Evolutionary conservation across 176 grass and related monocot species (phyloP).

Genomic region (Saccharum spontaneum): DNA sequence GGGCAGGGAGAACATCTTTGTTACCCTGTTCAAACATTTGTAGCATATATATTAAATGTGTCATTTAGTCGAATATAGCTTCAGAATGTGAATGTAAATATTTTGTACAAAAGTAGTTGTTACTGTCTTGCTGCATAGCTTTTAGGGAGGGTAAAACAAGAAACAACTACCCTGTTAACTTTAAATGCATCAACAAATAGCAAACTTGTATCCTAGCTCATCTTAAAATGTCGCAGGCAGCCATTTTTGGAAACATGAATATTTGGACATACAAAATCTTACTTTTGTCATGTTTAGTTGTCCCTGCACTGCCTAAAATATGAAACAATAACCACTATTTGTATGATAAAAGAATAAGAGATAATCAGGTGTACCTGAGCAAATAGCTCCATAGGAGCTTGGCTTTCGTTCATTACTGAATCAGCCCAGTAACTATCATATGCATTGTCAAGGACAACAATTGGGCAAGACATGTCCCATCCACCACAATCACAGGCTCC

Average conservation of each 20-base stretch:
- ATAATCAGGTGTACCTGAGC: constrained; percentile 62
- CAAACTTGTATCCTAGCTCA: neutral
- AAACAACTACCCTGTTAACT: neutral
- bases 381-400: constrained; percentile 62
- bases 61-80: constrained; percentile 4
- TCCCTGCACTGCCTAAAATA: neutral
- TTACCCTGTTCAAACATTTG: constrained; percentile 68
- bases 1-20: constrained; percentile 72
- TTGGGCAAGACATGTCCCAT: constrained; percentile 98
- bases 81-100: constrained; percentile 12
- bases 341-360: neutral
- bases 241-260: neutral
- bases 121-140: neutral
- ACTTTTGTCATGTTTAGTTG: neutral
- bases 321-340: neutral
- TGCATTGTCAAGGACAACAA: constrained; percentile 70
- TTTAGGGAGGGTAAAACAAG: neutral
- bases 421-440: constrained; percentile 55
- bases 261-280: neutral
- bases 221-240: neutral
- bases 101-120: neutral
- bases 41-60: constrained; percentile 2
- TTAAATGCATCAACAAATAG: neutral
- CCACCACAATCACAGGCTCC: constrained; percentile 94
- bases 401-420: constrained; percentile 50